phyloP scores from a whole-genome alignment of 2,329 filamentous ascomycete genomes.

The Aspergillus latus region DNA sequence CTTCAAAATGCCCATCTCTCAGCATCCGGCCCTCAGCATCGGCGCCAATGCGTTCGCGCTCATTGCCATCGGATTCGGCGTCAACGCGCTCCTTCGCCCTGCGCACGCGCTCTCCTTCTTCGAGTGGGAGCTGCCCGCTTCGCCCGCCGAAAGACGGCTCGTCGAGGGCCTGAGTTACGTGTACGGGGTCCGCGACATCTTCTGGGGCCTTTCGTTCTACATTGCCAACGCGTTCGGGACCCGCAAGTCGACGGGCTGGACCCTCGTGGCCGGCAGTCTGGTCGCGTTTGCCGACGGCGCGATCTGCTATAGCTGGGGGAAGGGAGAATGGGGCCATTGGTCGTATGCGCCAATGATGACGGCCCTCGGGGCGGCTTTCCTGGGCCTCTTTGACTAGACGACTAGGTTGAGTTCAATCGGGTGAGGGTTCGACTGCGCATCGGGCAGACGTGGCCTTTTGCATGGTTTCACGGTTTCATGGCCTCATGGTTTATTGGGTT shows the following conservation, averaged over 20 bases:
- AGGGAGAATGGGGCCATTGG: conserved; percentile 53
- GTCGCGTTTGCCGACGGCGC: conserved; percentile 50
- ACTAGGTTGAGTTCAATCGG: too few species aligned
- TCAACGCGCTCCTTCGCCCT: conserved; percentile 49
- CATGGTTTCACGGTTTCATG: too few species aligned
- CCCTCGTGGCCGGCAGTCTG: conserved; percentile 42
- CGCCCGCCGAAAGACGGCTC: conserved; percentile 36
- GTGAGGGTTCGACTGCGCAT: too few species aligned
- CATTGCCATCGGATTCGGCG: conserved; percentile 32
- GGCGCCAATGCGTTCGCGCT: conserved; percentile 25
- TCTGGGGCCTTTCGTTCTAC: conserved; percentile 44
- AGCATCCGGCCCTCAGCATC: conserved; percentile 18
- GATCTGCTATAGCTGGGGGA: conserved; percentile 43
- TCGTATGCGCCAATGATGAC: conserved; percentile 47
- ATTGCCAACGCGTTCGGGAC: conserved; percentile 41
- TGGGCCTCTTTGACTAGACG: conserved; percentile 13
- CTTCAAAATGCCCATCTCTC: neutral
- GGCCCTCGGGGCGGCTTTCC: conserved; percentile 31
- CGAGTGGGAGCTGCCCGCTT: conserved; percentile 37
- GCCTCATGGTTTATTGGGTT: too few species aligned
- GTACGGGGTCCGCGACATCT: conserved; percentile 53
- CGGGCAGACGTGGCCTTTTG: too few species aligned
- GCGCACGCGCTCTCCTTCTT: conserved; percentile 53
- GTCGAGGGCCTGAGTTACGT: conserved; percentile 48
- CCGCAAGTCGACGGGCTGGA: conserved; percentile 44